These are phyloP conservation scores for Golovinomyces cichoracearum DNA, from an alignment of 2,329 filamentous ascomycete species.

Conservation along the genomic window DNA sequence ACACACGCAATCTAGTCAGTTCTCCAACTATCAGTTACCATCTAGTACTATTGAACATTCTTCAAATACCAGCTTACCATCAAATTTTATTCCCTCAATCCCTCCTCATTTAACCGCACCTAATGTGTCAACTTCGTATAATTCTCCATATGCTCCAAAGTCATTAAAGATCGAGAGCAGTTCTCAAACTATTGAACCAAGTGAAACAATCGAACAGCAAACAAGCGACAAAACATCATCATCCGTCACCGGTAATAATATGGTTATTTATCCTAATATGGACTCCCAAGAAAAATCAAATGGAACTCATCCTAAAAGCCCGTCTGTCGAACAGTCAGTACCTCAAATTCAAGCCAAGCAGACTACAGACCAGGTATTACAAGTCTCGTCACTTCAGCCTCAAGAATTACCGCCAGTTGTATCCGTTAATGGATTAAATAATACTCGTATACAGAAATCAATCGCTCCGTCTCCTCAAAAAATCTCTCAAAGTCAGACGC, in stretches of 20 bases:
- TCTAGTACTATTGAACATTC: constrained; percentile 5
- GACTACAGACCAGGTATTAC: neutral
- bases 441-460: constrained; percentile 1
- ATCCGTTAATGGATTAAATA: constrained; percentile 2
- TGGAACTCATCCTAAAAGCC: neutral
- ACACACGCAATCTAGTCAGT: constrained; percentile 2
- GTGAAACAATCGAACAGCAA: neutral
- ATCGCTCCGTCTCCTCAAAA: neutral
- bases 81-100: constrained; percentile 6
- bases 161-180: constrained; percentile 4
- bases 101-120: constrained; percentile 8
- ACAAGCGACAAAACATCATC: neutral
- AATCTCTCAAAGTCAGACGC: constrained; percentile 2
- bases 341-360: constrained; percentile 3
- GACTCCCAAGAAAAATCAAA: neutral
- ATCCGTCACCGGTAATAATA: neutral
- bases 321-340: neutral
- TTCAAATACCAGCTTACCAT: constrained; percentile 1
- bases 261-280: neutral
- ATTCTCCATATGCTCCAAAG: constrained; percentile 15
- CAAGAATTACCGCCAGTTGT: constrained; percentile 1
- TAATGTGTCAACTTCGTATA: constrained; percentile 10
- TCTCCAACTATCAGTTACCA: constrained; percentile 2
- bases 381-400: neutral
- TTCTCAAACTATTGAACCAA: constrained; percentile 2